Conservation (phyloP, 352 stramenopile genomes). For the Phytophthora sojae region DNA sequence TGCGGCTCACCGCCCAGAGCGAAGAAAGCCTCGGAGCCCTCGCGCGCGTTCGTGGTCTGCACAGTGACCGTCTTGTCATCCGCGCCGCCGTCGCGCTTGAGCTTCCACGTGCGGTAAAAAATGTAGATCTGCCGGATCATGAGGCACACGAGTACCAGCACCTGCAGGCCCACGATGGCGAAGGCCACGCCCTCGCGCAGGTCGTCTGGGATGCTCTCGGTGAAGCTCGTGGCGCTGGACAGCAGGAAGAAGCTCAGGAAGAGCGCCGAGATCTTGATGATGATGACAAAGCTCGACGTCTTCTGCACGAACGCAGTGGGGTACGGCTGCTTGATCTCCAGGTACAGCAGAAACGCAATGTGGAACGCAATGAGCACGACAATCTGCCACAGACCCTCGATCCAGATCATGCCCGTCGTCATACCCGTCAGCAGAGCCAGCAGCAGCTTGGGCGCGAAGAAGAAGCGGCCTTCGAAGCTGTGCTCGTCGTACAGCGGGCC, state of each 20-base stretch:
- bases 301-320: constrained; percentile 85
- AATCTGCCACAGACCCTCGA: constrained; percentile 80
- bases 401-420: constrained; percentile 84
- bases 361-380: constrained; percentile 77
- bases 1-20: constrained; percentile 47
- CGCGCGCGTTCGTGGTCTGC: constrained; percentile 58
- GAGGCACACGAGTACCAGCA: constrained; percentile 81
- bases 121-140: constrained; percentile 89
- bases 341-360: constrained; percentile 82
- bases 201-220: constrained; percentile 71
- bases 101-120: constrained; percentile 89
- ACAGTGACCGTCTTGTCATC: constrained; percentile 62
- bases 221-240: constrained; percentile 73
- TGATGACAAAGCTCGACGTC: constrained; percentile 88
- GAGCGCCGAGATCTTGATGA: constrained; percentile 90
- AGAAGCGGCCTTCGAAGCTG: constrained; percentile 87
- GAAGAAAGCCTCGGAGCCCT: constrained; percentile 61
- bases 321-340: constrained; percentile 88
- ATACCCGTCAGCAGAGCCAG: constrained; percentile 78
- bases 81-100: constrained; percentile 53
- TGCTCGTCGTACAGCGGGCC: constrained; percentile 90
- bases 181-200: constrained; percentile 81
- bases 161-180: constrained; percentile 83
- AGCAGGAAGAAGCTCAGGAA: constrained; percentile 86
- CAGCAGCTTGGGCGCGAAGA: constrained; percentile 87